Base-by-base conservation (phyloP, 2,329 filamentous ascomycete genomes). In the Xylariales sp. region DNA sequence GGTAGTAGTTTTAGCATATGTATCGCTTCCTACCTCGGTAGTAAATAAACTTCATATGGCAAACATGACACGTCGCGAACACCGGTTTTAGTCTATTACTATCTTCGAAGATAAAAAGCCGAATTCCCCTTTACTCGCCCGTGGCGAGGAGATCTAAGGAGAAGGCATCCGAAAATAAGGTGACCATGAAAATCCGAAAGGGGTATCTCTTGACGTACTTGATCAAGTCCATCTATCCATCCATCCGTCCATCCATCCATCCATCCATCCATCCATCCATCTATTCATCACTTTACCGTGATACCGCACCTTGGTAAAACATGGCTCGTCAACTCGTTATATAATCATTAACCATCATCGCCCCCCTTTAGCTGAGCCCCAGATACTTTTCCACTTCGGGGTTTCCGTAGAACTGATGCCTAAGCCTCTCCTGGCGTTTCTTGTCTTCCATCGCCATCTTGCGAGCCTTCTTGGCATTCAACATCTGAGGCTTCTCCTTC, bases 301-400 rank as follows among this genome's bases (percentile, higher is more conserved):
- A 52, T 60, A 48, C 59, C 12, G 8, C 30, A 30, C 54, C 45
- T 32, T 43, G 1, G 10, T 36, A 43, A 54, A 43, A 49, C 30
- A 46, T 32, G 55, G 50, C 34, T 61, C 66, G 46, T 66, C 46
- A 56, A 46, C 7, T 63, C 49, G 46, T 64, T 16, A 53, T 48
- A 57, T 41, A 39, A 46, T 43, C 41, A 16, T 45, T 10, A 45
- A 9, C 30, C 12, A 8, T 9, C 36, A 1, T 39, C 18, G n/a
- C 46, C 50, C 46, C 50, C 54, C 53, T 57, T 64, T 69, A 75
- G 41, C 73, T 75, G 5, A 71, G 69, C 18, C 89, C 87, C 18
- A 97, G 80, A 77, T 97, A 96, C 75, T 85, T 88, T 74, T 94
- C 88, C 62, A 97, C 82, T 71, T 95, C 91, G n/a, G 91, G 86